Percentiles rank a stretch among this genome's conserved stretches.
phyloP scores from a whole-genome alignment of 352 stramenopile species.

The Phytophthora sp. region DNA sequence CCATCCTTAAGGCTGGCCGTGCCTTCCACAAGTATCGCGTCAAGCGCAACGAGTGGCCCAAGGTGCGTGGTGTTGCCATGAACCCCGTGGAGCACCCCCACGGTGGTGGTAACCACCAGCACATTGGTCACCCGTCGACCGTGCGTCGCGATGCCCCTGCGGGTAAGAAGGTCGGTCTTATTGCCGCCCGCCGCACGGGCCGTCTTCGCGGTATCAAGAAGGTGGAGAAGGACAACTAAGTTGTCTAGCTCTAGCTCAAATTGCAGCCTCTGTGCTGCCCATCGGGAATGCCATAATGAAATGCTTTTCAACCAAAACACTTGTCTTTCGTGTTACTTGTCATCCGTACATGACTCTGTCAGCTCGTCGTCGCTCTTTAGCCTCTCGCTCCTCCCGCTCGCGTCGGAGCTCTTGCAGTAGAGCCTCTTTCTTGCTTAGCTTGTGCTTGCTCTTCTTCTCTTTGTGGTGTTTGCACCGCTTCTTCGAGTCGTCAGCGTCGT shows the following conservation, averaged over 20 bases:
- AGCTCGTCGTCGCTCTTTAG: slow-evolving; percentile 31
- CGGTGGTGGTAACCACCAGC: slow-evolving; percentile 99
- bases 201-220: slow-evolving; percentile 99
- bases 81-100: slow-evolving; percentile 99
- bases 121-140: slow-evolving; percentile 99
- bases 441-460: slow-evolving; percentile 26
- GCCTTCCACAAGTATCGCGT: slow-evolving; percentile 99
- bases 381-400: slow-evolving; percentile 49
- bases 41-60: slow-evolving; percentile 99
- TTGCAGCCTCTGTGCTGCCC: slow-evolving; percentile 11
- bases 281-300: slow-evolving; percentile 63
- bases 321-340: not conserved
- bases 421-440: slow-evolving; percentile 17
- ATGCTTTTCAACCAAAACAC: slow-evolving; percentile 34
- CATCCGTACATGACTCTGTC: slow-evolving; percentile 30
- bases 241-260: slow-evolving; percentile 29
- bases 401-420: slow-evolving; percentile 44
- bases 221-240: slow-evolving; percentile 91
- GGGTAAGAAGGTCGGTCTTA: slow-evolving; percentile 99
- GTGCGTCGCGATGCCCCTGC: slow-evolving; percentile 92
- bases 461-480: slow-evolving; percentile 17
- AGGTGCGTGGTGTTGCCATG: slow-evolving; percentile 99
- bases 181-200: slow-evolving; percentile 97
- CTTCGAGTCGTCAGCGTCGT: slow-evolving; percentile 12
- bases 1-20: slow-evolving; percentile 97